Evolutionary conservation across 78 protist genomes (phyloP).

Genomic region (Dictyostelium purpureum): DNA sequence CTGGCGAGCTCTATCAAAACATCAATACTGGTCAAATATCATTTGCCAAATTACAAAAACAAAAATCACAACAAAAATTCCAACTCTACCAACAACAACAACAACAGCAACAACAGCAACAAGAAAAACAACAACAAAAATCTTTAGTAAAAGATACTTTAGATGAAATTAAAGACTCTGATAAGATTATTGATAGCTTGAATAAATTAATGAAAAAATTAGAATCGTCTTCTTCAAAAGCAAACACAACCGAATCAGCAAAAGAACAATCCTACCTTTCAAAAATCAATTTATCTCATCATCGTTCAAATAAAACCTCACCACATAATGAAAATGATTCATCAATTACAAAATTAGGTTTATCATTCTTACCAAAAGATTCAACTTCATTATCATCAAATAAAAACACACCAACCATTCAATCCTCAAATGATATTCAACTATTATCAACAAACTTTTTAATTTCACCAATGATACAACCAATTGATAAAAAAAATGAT

Average conservation of each 20-base stretch:
- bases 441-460: background rate
- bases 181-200: slow-evolving; percentile 4
- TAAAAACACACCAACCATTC: background rate
- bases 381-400: background rate
- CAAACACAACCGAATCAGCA: background rate
- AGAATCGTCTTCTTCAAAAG: background rate
- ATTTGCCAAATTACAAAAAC: slow-evolving; percentile 15
- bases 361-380: slow-evolving; percentile 15
- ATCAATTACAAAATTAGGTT: background rate
- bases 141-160: background rate
- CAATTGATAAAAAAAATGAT: background rate
- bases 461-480: slow-evolving; percentile 3
- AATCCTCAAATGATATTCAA: background rate
- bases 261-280: background rate
- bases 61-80: background rate
- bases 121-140: background rate
- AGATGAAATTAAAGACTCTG: slow-evolving; percentile 13
- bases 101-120: slow-evolving; percentile 10
- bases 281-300: background rate
- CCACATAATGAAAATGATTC: background rate
- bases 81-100: slow-evolving; percentile 17
- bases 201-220: background rate
- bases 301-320: background rate
- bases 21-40: background rate
- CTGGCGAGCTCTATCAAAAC: slow-evolving; percentile 26